A percentile compares a stretch with the other conserved stretches of the same genome.
Evolutionary conservation across 495 filamentous ascomycete species (phyloP).

Genomic region (Clohesyomyces aquaticus): DNA sequence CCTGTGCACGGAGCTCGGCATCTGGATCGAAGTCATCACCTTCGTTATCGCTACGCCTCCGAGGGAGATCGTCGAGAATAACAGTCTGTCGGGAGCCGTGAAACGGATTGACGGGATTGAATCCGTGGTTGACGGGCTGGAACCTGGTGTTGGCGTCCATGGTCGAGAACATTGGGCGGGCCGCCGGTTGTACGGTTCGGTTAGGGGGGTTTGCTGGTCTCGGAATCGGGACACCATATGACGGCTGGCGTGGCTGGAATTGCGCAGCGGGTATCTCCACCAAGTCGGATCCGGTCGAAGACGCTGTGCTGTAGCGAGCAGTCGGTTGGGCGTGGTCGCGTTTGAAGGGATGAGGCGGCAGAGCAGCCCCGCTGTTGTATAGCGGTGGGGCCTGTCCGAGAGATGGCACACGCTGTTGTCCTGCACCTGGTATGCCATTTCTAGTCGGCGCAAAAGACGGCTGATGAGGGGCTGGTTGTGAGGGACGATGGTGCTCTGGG

Average conservation of each 20-base stretch:
- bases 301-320: slow-evolving; percentile 24
- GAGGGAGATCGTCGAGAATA: slow-evolving; percentile 10
- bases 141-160: slow-evolving; percentile 38
- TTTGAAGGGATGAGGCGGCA: slow-evolving; percentile 6
- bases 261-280: slow-evolving; percentile 37
- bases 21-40: slow-evolving; percentile 50
- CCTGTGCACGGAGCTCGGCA: slow-evolving; percentile 39
- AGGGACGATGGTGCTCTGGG: slow-evolving; percentile 35
- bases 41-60: slow-evolving; percentile 28
- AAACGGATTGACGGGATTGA: slow-evolving; percentile 23
- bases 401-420: background rate
- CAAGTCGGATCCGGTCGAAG: slow-evolving; percentile 31
- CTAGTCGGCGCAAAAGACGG: slow-evolving; percentile 6
- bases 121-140: slow-evolving; percentile 37
- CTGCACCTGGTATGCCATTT: background rate
- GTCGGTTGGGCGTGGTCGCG: slow-evolving; percentile 8
- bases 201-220: slow-evolving; percentile 42
- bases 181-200: slow-evolving; percentile 32
- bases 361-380: background rate
- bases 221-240: slow-evolving; percentile 34
- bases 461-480: slow-evolving; percentile 15
- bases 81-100: slow-evolving; percentile 26
- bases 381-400: background rate
- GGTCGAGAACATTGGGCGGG: slow-evolving; percentile 43
- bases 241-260: slow-evolving; percentile 44